These are phyloP conservation scores for Liquidambar formosana DNA, from an alignment of 164 flowering plant genomes.

Conservation along the genomic window DNA sequence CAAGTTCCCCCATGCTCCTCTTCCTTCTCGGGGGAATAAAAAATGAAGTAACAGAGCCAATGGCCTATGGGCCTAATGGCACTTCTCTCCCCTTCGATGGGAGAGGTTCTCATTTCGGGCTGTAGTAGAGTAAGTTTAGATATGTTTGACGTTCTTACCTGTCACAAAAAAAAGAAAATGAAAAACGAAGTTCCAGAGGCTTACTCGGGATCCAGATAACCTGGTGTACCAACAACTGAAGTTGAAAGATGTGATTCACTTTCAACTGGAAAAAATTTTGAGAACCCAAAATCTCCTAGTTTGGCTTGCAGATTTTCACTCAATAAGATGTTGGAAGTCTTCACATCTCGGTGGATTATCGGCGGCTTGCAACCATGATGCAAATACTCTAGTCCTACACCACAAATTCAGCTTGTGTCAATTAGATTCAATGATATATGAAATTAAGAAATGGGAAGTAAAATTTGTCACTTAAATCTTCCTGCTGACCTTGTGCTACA, in stretches of 20 bases:
- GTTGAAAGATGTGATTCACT: conserved; percentile 10
- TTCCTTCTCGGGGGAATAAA: too few relatives aligned
- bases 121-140: too few relatives aligned
- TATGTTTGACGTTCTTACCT: too few relatives aligned
- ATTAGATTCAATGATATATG: too few relatives aligned
- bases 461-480: background rate
- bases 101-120: too few relatives aligned
- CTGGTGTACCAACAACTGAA: conserved; percentile 28
- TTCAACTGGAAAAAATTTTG: conserved; percentile 14
- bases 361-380: conserved; percentile 35
- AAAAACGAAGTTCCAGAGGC: background rate
- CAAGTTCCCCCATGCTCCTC: too few relatives aligned
- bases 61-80: too few relatives aligned
- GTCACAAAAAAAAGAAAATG: too few relatives aligned
- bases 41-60: too few relatives aligned
- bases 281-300: conserved; percentile 32
- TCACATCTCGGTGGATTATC: conserved; percentile 39
- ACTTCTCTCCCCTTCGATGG: too few relatives aligned
- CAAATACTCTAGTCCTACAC: conserved; percentile 36
- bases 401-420: background rate
- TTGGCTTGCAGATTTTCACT: conserved; percentile 26
- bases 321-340: conserved; percentile 31
- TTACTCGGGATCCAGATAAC: conserved; percentile 40
- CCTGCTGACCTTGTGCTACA: conserved; percentile 7
- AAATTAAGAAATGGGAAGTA: too few relatives aligned